Evolutionary conservation across 352 stramenopile species (phyloP), one percentile per base, ranked within the genome.

Genomic region (Globisporangium cylindrosporum): DNA sequence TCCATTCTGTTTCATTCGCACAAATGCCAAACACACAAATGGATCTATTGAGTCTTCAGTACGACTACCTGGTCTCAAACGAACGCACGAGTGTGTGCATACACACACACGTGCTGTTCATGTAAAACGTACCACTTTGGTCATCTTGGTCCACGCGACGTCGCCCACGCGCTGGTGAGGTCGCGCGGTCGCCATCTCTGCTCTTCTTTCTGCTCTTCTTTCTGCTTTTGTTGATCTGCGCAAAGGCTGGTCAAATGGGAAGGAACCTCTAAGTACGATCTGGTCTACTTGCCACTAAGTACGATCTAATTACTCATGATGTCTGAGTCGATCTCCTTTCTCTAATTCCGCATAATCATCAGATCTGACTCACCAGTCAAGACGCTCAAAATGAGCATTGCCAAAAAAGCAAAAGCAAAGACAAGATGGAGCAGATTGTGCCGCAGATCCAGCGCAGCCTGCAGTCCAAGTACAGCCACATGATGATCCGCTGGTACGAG

Each of bases 141-240:
- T 81, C 79, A 97, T 97, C 73, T 98, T 98, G 54, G 82, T 76
- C 96, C 96, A 99, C 22, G 97, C 79, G 53, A 80, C 73, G 58
- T 97, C 90, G 68, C 90, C 90, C 24, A 86, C 48, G 55, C 86
- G 88, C 76, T 89, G 79, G 62, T 87, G 73, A 53, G 79, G 80
- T n/a, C 76, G 72, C 25, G 81, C 78, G 15, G 71, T 86, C 71
- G 84, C 81, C 84, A 90, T 92, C 18, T 63, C 38, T 14, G 32
- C 25, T 41, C 27, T 32, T 32, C 27, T 29, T 29, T 29, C 27
- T 29, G 27, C 27, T 29, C 27, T 32, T 59, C 53, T 32, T 41
- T 18, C 18, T 59, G 22, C 24, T 15, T 46, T 22, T 14, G 9
- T 20, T 12, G 55, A 61, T 46, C 55, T 61, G 55, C 15, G 38